Base-by-base conservation (phyloP, 2,329 filamentous ascomycete species). In the Venturia aucupariae region DNA sequence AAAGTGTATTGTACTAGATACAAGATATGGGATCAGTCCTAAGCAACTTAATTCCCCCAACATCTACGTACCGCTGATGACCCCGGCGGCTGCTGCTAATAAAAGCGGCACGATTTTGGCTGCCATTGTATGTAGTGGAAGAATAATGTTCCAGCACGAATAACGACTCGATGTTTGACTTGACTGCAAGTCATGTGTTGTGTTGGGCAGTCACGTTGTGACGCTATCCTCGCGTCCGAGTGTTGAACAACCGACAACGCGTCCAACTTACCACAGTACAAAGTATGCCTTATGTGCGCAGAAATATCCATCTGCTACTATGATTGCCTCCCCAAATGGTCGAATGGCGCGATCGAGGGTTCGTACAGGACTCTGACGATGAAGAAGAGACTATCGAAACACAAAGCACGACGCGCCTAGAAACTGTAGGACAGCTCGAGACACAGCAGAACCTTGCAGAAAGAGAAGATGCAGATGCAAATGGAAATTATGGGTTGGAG, bases 351-450 rank as follows among this genome's bases (percentile, higher is more conserved):
- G 72, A 76, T 69, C 75, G 72, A 72, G 79, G 79, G 68, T 80
- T 76, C 72, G 79, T 81, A 68, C 75, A 74, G 72, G 79, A 81
- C 71, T 81, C 79, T 66, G 79, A 81, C 74, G 79, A 81, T 61
- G 65, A 66, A 7, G 48, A 38, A 17, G 48, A 65, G 24, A 44
- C 35, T 17, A 64, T 41, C 62, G 55, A 65, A 39, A 65, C 27
- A 17, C 35, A 55, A 68, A 70, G 60, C 69, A 68, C 68, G 68
- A 19, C 64, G 46, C 51, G 46, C 48, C 27, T 22, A 15, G 32
- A 42, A 39, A 22, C 44, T 30, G 32, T 19, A n/a, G 46, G 22
- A 30, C 61, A 54, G 42, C 27, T 42, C 30, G 61, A 17, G 7
- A 39, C 30, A 35, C 61, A 62, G 24, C 10, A 22, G 11, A 15